Base-by-base conservation (phyloP, 1,284 basidiomycete species). In the Flammula alnicola region DNA sequence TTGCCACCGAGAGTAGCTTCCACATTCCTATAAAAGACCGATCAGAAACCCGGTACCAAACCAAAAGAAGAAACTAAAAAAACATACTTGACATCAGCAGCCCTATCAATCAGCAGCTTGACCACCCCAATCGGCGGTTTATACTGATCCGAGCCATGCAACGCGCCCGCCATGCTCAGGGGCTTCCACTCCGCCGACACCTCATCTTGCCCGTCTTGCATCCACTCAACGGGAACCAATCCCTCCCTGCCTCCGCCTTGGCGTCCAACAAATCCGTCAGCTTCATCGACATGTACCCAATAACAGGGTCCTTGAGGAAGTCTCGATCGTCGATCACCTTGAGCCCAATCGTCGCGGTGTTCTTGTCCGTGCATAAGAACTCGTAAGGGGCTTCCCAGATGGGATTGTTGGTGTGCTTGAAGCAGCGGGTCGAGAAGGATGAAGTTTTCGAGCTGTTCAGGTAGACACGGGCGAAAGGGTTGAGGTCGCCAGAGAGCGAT, bases 121-220 rank as follows among this genome's bases (percentile, higher is more conserved):
- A 98, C 83, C 31, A 95, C 88, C 53, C 97, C 97, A 59, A 99
- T 96, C 0, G 96, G 93, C 4, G 95, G 91, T 8, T 79, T 79
- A 66, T 98, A 99, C 56, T 87, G 85, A 31, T 89, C 84, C 19
- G 86, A 86, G 32, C 95, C 93, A 58, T 92, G 88, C 58, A 98
- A 73, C 51, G 87, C 87, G 36, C 96, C 96, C 7, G 95, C 84
- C 88, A 99, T 95, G 41, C 86, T 80, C 54, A 99, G 77, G 1
- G 96, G 94, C 72, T 97, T 98, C 94, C 95, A 99, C 58, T 94
- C 87, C 1, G 89, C 89, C 45, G 86, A 89, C 50, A 99, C 65
- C 95, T 79, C 30, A 99, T 63, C 63, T 88, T 88, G 19, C 94
- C 95, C 8, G 76, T 79, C 64, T 83, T 86, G 65, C 84, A 88